Base-by-base conservation (phyloP, 2,329 filamentous ascomycete species). In the Neodidymelliopsis sp. region DNA sequence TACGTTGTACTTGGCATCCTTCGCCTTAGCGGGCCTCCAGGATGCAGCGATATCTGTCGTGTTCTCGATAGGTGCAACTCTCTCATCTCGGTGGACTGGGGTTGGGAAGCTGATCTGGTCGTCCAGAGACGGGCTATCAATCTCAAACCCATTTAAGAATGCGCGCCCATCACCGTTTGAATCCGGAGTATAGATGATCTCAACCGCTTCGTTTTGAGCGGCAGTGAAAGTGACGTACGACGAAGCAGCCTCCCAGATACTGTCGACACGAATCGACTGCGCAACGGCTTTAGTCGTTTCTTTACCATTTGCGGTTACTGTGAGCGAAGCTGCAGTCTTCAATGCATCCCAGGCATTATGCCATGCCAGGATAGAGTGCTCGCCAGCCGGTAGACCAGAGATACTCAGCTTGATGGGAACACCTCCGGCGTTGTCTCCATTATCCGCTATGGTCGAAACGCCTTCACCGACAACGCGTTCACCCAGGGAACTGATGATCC, bases 111-210 rank as follows among this genome's bases (percentile, higher is more conserved):
- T 53, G 36, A 68, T 61, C 36, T 65, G 63, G 13, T 59, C 45
- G 3, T 54, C 42, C 2, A 65, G 31, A 6, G 51, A 46, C 2
- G 66, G 50, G 1, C 47, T 53, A 42, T 71, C 69, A 16, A 71
- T 59, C 37, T 70, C 67, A 35, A 71, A 67, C 0, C 63, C 67
- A 38, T 72, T 72, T 11, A 71, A 24, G 31, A 65, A 72, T 1
- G 59, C 69, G 27, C 57, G 47, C 2, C 50, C 52, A 28, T 58
- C 57, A 4, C 47, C 55, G 6, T 28, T 27, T 4, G 34, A 41
- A 12, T 52, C 41, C 2, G 57, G 55, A 5, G 47, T 49, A 29
- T 53, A 60, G 5, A 45, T 50, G 30, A 72, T 59, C 33, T 59
- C 54, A n/a, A 68, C 63, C 11, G 55, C 50, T n/a, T 47, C 34